Evolutionary conservation across 139 green algal species (phyloP).

Genomic region (Astrephomene gubernaculifera): DNA sequence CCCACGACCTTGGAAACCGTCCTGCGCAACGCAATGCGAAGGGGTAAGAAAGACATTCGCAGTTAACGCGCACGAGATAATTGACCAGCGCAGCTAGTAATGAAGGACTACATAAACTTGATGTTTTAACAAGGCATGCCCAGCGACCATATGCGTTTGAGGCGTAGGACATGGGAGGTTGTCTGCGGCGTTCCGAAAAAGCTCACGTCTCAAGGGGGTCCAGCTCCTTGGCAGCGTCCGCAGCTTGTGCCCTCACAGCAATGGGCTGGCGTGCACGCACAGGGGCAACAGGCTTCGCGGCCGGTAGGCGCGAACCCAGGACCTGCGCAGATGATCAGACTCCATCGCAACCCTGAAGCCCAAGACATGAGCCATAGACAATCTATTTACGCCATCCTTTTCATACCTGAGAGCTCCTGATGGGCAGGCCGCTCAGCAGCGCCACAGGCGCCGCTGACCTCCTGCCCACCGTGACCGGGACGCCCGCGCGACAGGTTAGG

Average conservation of each 20-base stretch:
- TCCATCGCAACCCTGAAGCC: background rate
- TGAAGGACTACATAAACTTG: background rate
- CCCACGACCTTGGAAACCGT: constrained; percentile 81
- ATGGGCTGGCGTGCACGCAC: background rate
- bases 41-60: too few relatives aligned
- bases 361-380: too few relatives aligned
- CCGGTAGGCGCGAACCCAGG: constrained; percentile 3
- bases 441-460: constrained; percentile 12
- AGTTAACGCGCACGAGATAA: background rate
- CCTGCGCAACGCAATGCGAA: constrained; percentile 48
- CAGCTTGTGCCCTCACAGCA: constrained; percentile 4
- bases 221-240: constrained; percentile 55
- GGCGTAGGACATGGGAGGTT: background rate
- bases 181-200: background rate
- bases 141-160: background rate
- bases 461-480: background rate
- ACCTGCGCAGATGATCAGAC: constrained; percentile 24
- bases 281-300: background rate
- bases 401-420: constrained; percentile 24
- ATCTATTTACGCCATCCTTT: background rate
- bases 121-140: background rate
- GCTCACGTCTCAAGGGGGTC: constrained; percentile 65
- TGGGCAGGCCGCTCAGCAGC: constrained; percentile 24
- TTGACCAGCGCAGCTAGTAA: background rate
- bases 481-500: background rate